These are phyloP conservation scores for Talaromyces thailandensis DNA, from an alignment of 495 filamentous ascomycete species.

Conservation along the genomic window DNA sequence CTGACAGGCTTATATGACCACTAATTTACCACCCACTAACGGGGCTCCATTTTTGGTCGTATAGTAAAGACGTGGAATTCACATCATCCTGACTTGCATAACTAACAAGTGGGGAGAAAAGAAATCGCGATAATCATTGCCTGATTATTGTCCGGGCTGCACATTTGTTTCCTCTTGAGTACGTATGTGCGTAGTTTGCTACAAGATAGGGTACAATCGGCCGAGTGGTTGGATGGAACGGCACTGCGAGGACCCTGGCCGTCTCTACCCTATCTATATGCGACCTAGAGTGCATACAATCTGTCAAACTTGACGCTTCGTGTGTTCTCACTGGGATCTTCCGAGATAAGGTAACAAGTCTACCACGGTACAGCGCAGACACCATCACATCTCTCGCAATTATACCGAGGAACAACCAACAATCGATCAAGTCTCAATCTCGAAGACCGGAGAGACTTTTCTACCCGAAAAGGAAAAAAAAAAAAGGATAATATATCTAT, in stretches of 20 bases:
- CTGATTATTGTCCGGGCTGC: neutral
- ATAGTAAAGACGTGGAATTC: no score
- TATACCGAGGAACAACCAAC: neutral
- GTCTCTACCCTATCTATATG: neutral
- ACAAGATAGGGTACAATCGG: neutral
- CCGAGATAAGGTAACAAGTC: neutral
- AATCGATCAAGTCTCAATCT: neutral
- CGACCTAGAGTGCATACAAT: neutral
- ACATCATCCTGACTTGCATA: neutral
- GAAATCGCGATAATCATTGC: neutral
- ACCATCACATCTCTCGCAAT: neutral
- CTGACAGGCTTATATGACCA: no score
- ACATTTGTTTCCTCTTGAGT: neutral
- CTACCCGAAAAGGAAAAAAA: neutral
- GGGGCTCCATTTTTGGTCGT: no score
- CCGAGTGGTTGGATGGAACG: neutral
- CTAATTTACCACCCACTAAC: no score
- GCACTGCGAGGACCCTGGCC: neutral
- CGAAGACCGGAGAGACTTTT: neutral
- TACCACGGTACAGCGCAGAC: neutral
- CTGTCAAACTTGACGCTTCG: no score
- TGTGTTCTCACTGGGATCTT: neutral
- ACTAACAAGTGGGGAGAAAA: neutral
- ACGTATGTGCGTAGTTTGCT: no score
- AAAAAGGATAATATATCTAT: neutral